Percentiles rank a stretch among this genome's conserved stretches.
Conservation (phyloP, 805 yeast species). For the Osmozyma mogii region DNA sequence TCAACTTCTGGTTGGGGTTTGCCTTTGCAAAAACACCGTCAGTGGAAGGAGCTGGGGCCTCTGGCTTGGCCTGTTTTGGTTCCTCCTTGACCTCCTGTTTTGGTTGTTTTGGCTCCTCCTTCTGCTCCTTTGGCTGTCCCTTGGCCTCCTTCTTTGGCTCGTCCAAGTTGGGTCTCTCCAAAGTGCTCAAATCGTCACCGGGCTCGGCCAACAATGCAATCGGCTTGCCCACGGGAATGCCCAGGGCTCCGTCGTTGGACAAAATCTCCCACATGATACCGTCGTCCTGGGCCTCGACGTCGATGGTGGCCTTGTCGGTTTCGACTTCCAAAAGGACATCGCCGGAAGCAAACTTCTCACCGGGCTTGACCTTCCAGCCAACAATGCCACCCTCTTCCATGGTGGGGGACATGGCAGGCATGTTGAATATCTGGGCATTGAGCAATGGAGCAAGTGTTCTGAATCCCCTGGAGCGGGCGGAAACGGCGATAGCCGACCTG, state of each 20-base stretch:
- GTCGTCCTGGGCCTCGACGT: slow-evolving; percentile 86
- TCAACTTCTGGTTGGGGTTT: slow-evolving; percentile 55
- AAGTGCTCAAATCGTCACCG: slow-evolving; percentile 66
- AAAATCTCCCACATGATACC: slow-evolving; percentile 78
- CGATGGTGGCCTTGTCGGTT: slow-evolving; percentile 78
- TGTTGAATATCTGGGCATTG: slow-evolving; percentile 51
- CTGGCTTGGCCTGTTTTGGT: neutral
- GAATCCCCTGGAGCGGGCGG: slow-evolving; percentile 17
- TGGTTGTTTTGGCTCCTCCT: too few species aligned
- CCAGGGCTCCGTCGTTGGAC: slow-evolving; percentile 66
- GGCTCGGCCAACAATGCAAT: slow-evolving; percentile 87
- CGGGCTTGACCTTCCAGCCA: slow-evolving; percentile 73
- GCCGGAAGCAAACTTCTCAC: slow-evolving; percentile 69
- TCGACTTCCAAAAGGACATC: slow-evolving; percentile 79
- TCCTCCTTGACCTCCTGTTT: slow-evolving; percentile 9
- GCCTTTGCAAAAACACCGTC: slow-evolving; percentile 34
- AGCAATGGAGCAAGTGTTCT: slow-evolving; percentile 16
- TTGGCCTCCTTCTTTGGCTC: slow-evolving; percentile 11
- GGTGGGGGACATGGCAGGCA: slow-evolving; percentile 99
- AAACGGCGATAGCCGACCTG: slow-evolving; percentile 6
- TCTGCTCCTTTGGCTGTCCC: slow-evolving; percentile 3
- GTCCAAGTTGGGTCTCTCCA: slow-evolving; percentile 49
- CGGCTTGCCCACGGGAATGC: slow-evolving; percentile 76
- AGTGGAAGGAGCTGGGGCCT: neutral
- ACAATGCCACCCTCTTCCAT: slow-evolving; percentile 95